Evolutionary conservation across 352 stramenopile species (phyloP), one percentile per base, ranked within the genome.

Genomic region (Phytophthora tentaculata): DNA sequence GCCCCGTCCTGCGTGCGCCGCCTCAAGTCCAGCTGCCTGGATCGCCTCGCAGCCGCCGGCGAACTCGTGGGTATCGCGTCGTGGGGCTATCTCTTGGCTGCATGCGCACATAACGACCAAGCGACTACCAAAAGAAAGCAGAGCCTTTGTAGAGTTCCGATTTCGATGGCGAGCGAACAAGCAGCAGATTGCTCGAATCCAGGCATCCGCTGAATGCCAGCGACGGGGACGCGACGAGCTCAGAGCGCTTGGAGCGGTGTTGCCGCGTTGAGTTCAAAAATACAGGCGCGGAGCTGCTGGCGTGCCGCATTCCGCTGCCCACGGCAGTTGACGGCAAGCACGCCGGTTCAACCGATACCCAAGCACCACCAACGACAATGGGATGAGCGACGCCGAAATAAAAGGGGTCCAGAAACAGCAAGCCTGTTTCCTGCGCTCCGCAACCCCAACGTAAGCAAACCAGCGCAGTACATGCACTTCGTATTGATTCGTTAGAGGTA

Each of bases 71-170:
- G 41, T 48, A 72, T 52, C 29, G 7, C 44, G 22, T n/a, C 20
- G 23, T 26, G 51, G 37, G 56, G 26, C 55, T 74, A 54, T 70
- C 64, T 56, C n/a, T 68, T 63, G 32, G 56, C 50, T 60, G 44
- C 52, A 68, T 63, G 50, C 22, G 52, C 45, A 57, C 24, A 52
- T 62, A 61, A 57, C 64, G 53, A 69, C 26, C 64, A 70, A 69
- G 55, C 69, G 64, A 77, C 69, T 77, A 74, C 49, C 61, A 76
- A 77, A 73, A 77, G 60, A 53, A 64, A 37, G 5, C 32, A 26
- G 14, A 56, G 44, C 47, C 14, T 35, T 63, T 8, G n/a, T 61
- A 62, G 47, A 55, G 43, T 37, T 22, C 26, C 32, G 52, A 44
- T 58, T 64, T 71, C 49, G 49, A 71, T 66, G 56, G 23, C 64